phyloP scores from a whole-genome alignment of 2,329 filamentous ascomycete species.

The Rhinocladiella mackenziei region DNA sequence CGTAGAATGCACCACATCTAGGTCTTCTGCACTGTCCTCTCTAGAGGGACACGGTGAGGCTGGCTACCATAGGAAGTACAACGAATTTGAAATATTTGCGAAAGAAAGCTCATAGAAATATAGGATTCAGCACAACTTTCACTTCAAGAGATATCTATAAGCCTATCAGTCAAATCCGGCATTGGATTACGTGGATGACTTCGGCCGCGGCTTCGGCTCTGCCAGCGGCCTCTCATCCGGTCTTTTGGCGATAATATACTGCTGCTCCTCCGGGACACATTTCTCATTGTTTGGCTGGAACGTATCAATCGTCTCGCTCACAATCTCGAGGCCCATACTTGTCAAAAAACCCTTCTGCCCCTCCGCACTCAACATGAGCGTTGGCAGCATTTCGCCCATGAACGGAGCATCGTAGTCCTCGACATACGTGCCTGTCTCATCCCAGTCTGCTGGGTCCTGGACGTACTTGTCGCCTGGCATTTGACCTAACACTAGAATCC shows the following conservation, averaged over 20 bases:
- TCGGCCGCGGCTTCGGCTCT: constrained; percentile 16
- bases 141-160: no score
- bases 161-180: no score
- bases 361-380: constrained; percentile 27
- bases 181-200: no score
- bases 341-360: constrained; percentile 26
- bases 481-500: constrained; percentile 32
- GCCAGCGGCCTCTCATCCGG: constrained; percentile 6
- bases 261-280: constrained; percentile 22
- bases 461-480: constrained; percentile 30
- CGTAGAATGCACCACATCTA: no score
- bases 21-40: no score
- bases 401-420: constrained; percentile 29
- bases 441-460: constrained; percentile 23
- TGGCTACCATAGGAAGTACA: no score
- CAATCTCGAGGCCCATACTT: constrained; percentile 29
- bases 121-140: no score
- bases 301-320: constrained; percentile 25
- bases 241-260: constrained; percentile 20
- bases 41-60: no score
- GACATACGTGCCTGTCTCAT: constrained; percentile 28
- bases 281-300: constrained; percentile 28
- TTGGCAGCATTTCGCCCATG: constrained; percentile 27
- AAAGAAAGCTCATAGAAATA: no score
- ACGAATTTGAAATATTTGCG: no score